Evolutionary conservation across 2,329 filamentous ascomycete genomes (phyloP).

Genomic region (Aspergillus piperis): DNA sequence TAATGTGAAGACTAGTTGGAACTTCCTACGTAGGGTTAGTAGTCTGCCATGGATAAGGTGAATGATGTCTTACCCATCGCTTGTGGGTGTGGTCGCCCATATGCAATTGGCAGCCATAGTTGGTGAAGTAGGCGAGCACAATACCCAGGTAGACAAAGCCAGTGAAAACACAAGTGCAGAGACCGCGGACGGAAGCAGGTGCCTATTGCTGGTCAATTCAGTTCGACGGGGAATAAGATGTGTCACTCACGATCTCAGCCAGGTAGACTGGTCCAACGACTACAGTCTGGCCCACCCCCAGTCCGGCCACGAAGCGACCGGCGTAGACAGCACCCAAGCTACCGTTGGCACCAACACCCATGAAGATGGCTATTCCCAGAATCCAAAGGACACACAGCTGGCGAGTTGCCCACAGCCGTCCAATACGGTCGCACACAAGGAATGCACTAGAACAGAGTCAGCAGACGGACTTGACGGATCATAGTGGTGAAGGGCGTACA

Average conservation of each 20-base stretch:
- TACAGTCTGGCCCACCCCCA: conserved; percentile 47
- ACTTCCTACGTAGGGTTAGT: conserved; percentile 44
- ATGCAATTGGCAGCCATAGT: conserved; percentile 62
- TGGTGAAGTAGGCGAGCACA: conserved; percentile 76
- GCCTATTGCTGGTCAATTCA: conserved; percentile 33
- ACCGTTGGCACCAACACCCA: conserved; percentile 44
- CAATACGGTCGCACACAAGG: conserved; percentile 51
- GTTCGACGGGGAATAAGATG: not conserved
- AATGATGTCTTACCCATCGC: conserved; percentile 49
- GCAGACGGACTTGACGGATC: not conserved
- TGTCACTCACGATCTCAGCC: conserved; percentile 59
- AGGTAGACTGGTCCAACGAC: conserved; percentile 66
- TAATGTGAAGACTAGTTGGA: conserved; percentile 74
- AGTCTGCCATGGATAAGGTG: conserved; percentile 20
- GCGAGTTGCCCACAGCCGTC: conserved; percentile 43
- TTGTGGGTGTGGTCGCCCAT: conserved; percentile 47
- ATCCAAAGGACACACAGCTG: conserved; percentile 48
- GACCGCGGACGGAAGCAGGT: conserved; percentile 67
- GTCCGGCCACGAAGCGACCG: conserved; percentile 47
- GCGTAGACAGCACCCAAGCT: conserved; percentile 46
- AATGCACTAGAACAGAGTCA: conserved; percentile 45
- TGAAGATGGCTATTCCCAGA: conserved; percentile 46
- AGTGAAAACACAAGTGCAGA: conserved; percentile 72
- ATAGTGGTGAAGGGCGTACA: conserved; percentile 41
- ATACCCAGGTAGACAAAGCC: conserved; percentile 76